Evolutionary conservation across 768 basidiomycete genomes (phyloP).

Genomic region (Tulasnella sp.): DNA sequence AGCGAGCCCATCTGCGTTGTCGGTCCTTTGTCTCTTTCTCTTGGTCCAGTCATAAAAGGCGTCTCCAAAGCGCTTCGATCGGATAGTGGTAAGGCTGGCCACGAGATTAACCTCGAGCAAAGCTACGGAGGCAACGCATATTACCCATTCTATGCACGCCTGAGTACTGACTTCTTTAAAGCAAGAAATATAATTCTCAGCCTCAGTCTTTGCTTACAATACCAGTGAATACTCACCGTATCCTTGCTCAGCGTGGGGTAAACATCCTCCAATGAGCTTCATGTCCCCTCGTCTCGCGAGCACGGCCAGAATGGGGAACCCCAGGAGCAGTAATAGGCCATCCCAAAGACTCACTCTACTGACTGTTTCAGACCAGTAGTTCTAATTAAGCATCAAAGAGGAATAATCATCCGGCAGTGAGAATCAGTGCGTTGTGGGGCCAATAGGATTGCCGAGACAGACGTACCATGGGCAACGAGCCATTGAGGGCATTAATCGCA

Average conservation of each 20-base stretch:
- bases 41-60: too few relatives aligned
- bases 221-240: neutral
- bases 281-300: neutral
- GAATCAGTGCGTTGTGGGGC: too few relatives aligned
- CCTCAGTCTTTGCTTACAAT: neutral
- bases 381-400: too few relatives aligned
- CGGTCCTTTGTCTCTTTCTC: too few relatives aligned
- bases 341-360: neutral
- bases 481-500: too few relatives aligned
- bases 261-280: neutral
- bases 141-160: neutral
- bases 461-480: too few relatives aligned
- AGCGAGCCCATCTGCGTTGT: too few relatives aligned
- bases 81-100: neutral
- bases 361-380: neutral
- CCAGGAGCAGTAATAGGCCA: neutral
- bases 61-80: too few relatives aligned
- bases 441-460: too few relatives aligned
- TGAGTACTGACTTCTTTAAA: neutral
- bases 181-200: neutral
- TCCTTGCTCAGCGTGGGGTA: neutral
- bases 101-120: neutral
- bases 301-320: neutral
- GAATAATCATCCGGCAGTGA: too few relatives aligned
- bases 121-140: neutral